Evolutionary conservation across 306 rosid genomes (phyloP), one percentile per base, ranked within the genome.

Genomic region (Fragaria ananassa): DNA sequence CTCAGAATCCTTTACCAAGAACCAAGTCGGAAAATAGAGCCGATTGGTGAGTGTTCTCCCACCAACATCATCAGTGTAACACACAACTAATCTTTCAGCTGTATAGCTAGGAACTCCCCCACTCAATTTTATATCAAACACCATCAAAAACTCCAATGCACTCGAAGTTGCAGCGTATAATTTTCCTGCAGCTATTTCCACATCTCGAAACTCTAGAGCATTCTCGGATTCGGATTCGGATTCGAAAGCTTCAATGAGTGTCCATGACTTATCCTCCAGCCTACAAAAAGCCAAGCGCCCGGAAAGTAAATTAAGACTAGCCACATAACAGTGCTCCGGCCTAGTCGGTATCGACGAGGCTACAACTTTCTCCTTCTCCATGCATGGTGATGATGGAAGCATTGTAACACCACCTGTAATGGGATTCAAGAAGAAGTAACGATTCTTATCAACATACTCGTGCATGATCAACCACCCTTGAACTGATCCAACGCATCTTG

Each of bases 401-500:
- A 19, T n/a, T 17, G n/a, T 14, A 23, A 10, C 11, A n/a, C 3
- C 31, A 21, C 71, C 31, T 13, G 71, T 19, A 4, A 41, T 10
- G 3, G 71, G 71, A 17, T 66, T 66, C 31, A 66, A 39, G 27
- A 66, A 66, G 71, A 37, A 65, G 49, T 64, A 42, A 42, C 8
- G 21, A 5, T 18, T 5, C 2, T 15, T 17, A 4, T 50, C 6
- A 17, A 50, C 2, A 6, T 1, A 50, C 21, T 50, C 53, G 27
- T 41, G 8, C 53, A 67, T n/a, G 29, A 67, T 67, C 71, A 67
- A 42, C 71, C 71, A 68, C 35, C 71, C 71, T 2, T 68, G 53
- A 11, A 68, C 23, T 21, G 53, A 68, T 39, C 71, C 71, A 21
- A 42, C 71, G 21, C 53, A 68, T 41, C 35, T 11, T 29, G 31